phyloP scores from a whole-genome alignment of 2,329 filamentous ascomycete species.

The Proliferodiscus dingleyae region DNA sequence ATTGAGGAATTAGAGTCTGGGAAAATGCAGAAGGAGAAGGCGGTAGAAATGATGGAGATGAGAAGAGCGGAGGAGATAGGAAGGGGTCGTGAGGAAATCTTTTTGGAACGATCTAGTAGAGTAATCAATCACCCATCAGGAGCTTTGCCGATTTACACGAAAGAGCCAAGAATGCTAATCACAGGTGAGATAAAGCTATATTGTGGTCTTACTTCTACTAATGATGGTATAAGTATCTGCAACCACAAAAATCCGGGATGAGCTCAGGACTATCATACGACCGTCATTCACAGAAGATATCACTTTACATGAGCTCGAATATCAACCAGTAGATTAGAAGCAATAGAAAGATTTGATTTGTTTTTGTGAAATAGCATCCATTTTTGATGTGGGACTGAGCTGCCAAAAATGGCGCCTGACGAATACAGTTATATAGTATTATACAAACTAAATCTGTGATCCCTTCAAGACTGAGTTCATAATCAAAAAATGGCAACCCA shows the following conservation, averaged over 20 bases:
- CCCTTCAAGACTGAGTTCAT: too few species aligned
- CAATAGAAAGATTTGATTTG: not conserved
- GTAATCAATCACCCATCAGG: slow-evolving; percentile 3
- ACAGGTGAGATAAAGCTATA: slow-evolving; percentile 10
- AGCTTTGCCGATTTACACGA: slow-evolving; percentile 12
- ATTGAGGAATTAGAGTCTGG: slow-evolving; percentile 8
- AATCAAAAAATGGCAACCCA: slow-evolving; percentile 9
- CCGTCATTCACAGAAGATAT: slow-evolving; percentile 13
- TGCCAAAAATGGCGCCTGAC: not conserved
- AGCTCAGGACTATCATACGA: slow-evolving; percentile 11
- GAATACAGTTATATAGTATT: not conserved
- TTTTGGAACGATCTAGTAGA: slow-evolving; percentile 2
- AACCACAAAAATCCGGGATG: slow-evolving; percentile 13
- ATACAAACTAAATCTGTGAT: too few species aligned
- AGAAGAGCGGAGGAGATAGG: slow-evolving; percentile 10
- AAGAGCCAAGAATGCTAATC: slow-evolving; percentile 16
- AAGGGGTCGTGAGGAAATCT: slow-evolving; percentile 9
- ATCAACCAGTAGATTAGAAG: slow-evolving; percentile 10
- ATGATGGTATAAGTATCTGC: slow-evolving; percentile 11
- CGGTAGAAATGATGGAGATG: slow-evolving; percentile 2
- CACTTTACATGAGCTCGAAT: slow-evolving; percentile 17
- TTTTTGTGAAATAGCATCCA: too few species aligned
- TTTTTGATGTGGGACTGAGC: too few species aligned
- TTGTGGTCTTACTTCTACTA: slow-evolving; percentile 7
- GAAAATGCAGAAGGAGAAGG: slow-evolving; percentile 7